Base-by-base conservation (phyloP, 768 basidiomycete genomes). In the Leccinellum luteum region DNA sequence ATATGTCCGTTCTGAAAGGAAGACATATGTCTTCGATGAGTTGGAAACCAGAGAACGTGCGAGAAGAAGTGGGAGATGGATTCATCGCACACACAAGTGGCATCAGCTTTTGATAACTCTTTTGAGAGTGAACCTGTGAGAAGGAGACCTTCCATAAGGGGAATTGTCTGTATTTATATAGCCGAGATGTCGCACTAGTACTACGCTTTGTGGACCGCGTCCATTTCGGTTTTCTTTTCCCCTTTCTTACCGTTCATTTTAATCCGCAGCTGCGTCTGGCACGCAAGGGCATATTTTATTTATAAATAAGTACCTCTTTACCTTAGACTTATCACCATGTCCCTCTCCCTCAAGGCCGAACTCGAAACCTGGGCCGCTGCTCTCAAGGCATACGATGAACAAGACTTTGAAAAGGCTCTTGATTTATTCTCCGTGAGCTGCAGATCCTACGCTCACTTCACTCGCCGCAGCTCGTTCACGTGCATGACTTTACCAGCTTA, bases 341-440 rank as follows among this genome's bases (percentile, higher is more conserved):
- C 71, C 8, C 56, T 72, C 44, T 85, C 85, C 58, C 79, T 86
- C 69, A 87, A 85, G 75, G 84, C 80, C 59, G 85, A 87, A 79
- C 83, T 98, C 44, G 90, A 94, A 71, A 86, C 81, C 2, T 96
- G 94, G 93, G 85, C 86, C 14, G 79, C 89, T 38, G 95, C 95
- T 57, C 84, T 98, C 70, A 82, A 85, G 66, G 89, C 93, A 4
- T 97, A 95, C 74, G 94, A 96, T 62, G 84, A 84, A 7, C 81
- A 90, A 65, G 86, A 95, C 69, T 94, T 90, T 68, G 84, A 85
- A 52, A 81, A 80, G 59, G 78, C 91, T 31, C 77, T 98, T 48
- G 79, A 85, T 52, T 79, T 88, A 30, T 97, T 98, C 74, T 79
- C 83, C 13, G 87, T 89, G 62, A 57, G 86, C 75, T 5, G 8